These are phyloP conservation scores for Aspergillus nomiae DNA, from an alignment of 2,329 filamentous ascomycete genomes.

Conservation along the genomic window DNA sequence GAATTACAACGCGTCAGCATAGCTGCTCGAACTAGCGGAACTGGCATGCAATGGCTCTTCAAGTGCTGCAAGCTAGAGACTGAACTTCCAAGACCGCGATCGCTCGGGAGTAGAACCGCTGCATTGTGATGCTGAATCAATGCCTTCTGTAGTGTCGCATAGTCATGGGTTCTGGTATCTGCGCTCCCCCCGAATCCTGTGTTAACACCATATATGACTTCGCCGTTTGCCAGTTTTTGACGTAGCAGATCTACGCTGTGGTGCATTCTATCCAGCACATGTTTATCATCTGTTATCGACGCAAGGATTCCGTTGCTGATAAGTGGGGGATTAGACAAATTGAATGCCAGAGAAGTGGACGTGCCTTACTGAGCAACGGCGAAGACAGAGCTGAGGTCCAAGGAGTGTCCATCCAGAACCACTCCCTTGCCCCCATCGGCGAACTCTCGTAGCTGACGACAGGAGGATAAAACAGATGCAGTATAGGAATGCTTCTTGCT, in stretches of 20 bases:
- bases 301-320: not conserved
- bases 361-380: constrained; percentile 13
- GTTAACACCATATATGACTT: constrained; percentile 54
- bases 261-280: constrained; percentile 11
- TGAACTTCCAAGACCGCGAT: constrained; percentile 13
- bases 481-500: not conserved
- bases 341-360: no score
- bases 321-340: not conserved
- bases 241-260: constrained; percentile 17
- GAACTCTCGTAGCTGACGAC: not conserved
- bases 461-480: not conserved
- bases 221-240: constrained; percentile 12
- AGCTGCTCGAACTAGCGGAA: constrained; percentile 54
- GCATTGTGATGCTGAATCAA: constrained; percentile 45
- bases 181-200: constrained; percentile 69
- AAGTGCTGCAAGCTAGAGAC: constrained; percentile 4
- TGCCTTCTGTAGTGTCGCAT: constrained; percentile 51
- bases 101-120: constrained; percentile 45
- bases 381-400: constrained; percentile 11
- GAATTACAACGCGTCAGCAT: constrained; percentile 60
- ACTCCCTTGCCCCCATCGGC: not conserved
- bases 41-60: constrained; percentile 47
- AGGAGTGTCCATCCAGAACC: constrained; percentile 12
- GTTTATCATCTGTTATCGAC: not conserved
- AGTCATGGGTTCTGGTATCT: constrained; percentile 57